Evolutionary conservation across 345 rosid species (phyloP).

Genomic region (Eucalyptus regnans): DNA sequence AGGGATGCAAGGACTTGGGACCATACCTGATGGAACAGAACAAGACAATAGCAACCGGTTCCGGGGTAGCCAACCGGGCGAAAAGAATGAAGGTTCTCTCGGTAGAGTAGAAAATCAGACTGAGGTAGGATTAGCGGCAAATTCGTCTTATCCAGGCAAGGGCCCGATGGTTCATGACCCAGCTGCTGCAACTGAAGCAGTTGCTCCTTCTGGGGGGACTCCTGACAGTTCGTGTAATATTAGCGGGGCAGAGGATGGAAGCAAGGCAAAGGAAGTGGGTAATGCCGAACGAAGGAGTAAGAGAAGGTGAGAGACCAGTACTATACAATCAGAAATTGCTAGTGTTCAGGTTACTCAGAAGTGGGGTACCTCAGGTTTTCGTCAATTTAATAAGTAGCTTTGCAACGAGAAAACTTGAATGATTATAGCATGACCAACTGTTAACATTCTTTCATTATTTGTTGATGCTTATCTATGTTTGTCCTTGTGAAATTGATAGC

Average conservation of each 20-base stretch:
- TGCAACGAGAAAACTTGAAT: neutral
- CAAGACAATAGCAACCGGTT: slow-evolving; percentile 12
- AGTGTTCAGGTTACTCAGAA: neutral
- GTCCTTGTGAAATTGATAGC: neutral
- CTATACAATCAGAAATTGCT: neutral
- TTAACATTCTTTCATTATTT: neutral
- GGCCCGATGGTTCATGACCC: slow-evolving; percentile 10
- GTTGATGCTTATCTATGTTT: neutral
- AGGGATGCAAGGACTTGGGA: slow-evolving; percentile 28
- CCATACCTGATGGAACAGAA: slow-evolving; percentile 13
- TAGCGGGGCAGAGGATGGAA: slow-evolving; percentile 63
- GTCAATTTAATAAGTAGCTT: neutral
- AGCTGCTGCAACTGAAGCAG: slow-evolving; percentile 3
- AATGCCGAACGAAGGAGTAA: slow-evolving; percentile 50
- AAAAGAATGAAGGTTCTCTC: slow-evolving; percentile 34
- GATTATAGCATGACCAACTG: neutral
- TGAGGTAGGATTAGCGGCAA: neutral
- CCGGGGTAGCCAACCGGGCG: slow-evolving; percentile 21
- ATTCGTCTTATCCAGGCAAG: slow-evolving; percentile 9
- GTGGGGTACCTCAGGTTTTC: neutral
- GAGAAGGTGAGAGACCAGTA: slow-evolving; percentile 41
- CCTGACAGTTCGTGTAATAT: slow-evolving; percentile 51
- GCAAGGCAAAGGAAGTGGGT: slow-evolving; percentile 33
- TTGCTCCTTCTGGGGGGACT: slow-evolving; percentile 23
- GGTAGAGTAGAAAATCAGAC: slow-evolving; percentile 17